Base-by-base conservation (phyloP, 1,284 basidiomycete species). In the Cutaneotrichosporon arboriforme region DNA sequence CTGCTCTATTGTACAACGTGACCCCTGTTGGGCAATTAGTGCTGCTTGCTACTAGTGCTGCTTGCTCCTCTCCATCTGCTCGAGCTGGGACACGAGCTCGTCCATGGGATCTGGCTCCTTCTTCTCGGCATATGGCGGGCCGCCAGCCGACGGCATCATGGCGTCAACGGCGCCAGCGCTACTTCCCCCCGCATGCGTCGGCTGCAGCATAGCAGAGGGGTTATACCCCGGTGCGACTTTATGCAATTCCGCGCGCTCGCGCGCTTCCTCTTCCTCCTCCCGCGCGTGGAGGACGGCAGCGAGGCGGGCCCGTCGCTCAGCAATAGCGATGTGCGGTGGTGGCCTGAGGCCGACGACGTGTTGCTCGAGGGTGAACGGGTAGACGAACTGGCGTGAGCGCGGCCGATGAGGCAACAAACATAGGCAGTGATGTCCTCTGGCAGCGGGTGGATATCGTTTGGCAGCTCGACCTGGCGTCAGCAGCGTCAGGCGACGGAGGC, bases 331-430 rank as follows among this genome's bases (percentile, higher is more conserved):
- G 53, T 83, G 77, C 8, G 87, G 83, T 3, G 87, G 80, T 0
- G 84, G 80, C 68, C 86, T 84, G 46, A 88, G 73, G 1, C 83
- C 81, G 51, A 92, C 70, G 59, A 90, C 79, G 66, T 93, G 90
- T 0, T 85, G 82, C 67, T 96, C 91, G 49, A 96, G 81, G 0
- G 89, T 87, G 77, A 89, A 93, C 2, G 91, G 91, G 67, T 96
- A 94, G 35, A 88, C 91, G 64, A 94, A 94, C 91, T 96, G 67
- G 10, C 13, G 21, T 45, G 10, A 43, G 45, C 43, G 21, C 26
- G 26, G 26, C 12, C 23, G 15, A 42, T 1, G 45, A 15, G 18
- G 13, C 4, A 1, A 9, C 86, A 68, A 70, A 91, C 91, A 68
- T 94, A 96, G 60, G 87, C 82, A 4, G 83, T 85, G 10, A 96